Conservation (phyloP, 768 basidiomycete species). For the Porphyrellus cyaneotinctus region DNA sequence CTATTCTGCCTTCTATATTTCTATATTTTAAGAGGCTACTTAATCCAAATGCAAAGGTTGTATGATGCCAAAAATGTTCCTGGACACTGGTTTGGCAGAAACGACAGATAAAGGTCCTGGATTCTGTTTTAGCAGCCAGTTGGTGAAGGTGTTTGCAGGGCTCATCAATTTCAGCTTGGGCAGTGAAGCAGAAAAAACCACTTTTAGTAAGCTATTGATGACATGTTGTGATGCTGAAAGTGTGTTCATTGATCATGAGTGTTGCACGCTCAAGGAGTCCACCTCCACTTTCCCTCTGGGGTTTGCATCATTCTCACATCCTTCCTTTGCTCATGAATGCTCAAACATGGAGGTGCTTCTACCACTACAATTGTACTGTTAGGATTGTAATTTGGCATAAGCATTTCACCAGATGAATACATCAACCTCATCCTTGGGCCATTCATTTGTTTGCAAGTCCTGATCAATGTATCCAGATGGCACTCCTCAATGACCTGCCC, state of each 20-base stretch:
- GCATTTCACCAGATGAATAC: constrained; percentile 69
- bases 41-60: constrained; percentile 83
- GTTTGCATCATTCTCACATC: constrained; percentile 80
- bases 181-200: constrained; percentile 74
- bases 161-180: constrained; percentile 84
- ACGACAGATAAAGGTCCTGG: constrained; percentile 54
- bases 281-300: constrained; percentile 78
- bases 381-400: constrained; percentile 74
- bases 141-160: constrained; percentile 81
- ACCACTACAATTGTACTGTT: constrained; percentile 79
- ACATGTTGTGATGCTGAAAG: background rate
- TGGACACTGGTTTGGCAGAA: constrained; percentile 76
- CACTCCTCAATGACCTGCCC: constrained; percentile 77
- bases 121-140: constrained; percentile 77
- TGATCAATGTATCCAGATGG: constrained; percentile 93
- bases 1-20: constrained; percentile 73
- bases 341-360: constrained; percentile 75
- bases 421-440: constrained; percentile 64
- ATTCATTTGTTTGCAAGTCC: constrained; percentile 83
- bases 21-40: constrained; percentile 81
- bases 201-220: constrained; percentile 49
- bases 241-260: background rate
- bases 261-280: constrained; percentile 74
- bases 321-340: constrained; percentile 79
- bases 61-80: constrained; percentile 68